Base-by-base conservation (phyloP, 768 basidiomycete species). In the Calocybe indica region DNA sequence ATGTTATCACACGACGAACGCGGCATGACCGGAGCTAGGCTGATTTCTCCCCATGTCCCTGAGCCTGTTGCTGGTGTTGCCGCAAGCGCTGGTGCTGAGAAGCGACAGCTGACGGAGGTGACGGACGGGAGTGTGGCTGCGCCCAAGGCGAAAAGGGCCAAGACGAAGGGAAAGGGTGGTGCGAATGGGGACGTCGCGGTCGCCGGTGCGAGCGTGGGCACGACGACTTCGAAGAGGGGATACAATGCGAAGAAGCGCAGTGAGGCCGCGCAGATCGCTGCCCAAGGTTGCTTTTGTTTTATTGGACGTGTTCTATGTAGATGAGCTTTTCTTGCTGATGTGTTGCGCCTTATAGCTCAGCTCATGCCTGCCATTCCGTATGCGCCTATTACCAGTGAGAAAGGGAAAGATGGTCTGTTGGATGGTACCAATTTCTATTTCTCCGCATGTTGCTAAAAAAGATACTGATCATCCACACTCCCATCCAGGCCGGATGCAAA, bases 181-280 rank as follows among this genome's bases (percentile, higher is more conserved):
- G 36, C 36, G 2, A 37, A 43, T 65, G 13, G 67, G 69, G 50
- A 28, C 63, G 13, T 48, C 65, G 5, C 43, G 46, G 30, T 35
- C 10, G 61, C 62, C 31, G 62, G 51, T 34, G 42, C 55, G 8
- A 42, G 53, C 40, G 30, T 7, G 42, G 45, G 55, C 38, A 45
- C 56, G 71, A 70, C 60, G 45, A 50, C 76, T 39, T 78, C 81
- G 35, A 82, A 80, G 65, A 80, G 84, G 54, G 85, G 83, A 37
- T 83, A 82, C 55, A 84, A 75, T 52, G 69, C 80, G 45, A 86
- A 83, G 70, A 88, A 85, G 64, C 82, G 85, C 49, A 82, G 65
- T 52, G 85, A 88, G 48, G 80, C 81, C 22, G 82, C 80, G 1
- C 76, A 80, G 55, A 78, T 79, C 56, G 74, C 77, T 30, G 79